Evolutionary conservation across 306 rosid genomes (phyloP), one percentile per base, ranked within the genome.

Genomic region (Acacia confusa): DNA sequence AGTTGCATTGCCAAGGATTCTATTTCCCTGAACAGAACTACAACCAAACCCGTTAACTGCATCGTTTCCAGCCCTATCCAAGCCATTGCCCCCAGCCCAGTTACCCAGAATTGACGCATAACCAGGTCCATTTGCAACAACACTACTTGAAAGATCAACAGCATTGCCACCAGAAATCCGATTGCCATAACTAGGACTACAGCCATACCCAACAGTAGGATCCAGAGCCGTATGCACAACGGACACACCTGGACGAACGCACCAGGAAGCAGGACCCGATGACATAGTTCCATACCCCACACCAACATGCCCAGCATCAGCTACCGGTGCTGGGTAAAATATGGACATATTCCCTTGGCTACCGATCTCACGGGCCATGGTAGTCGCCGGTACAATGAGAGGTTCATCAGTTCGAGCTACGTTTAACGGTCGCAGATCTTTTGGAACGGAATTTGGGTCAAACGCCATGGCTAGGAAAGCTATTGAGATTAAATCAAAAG

Each of bases 391-490:
- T 17, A 77, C 79, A 86, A 91, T 81, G 80, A 88, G 88, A 6
- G 95, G 84, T 74, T 92, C 98, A 61, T 95, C 95, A 4, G 79
- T 78, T 61, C 88, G 76, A 80, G 90, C 91, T 44, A 91, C 84
- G 43, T 91, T 90, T 76, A 92, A 76, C 4, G 92, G 92, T 10
- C 90, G 84, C 20, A 94, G 78, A 86, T 89, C 95, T 9, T 79
- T 81, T 0, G 91, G 89, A 77, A 85, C 58, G 15, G 93, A 87
- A 58, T 88, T 90, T 36, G 89, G 97, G 86, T 95, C 97, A 78
- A 90, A 95, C 81, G 95, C 94, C 98, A 92, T 92, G 22, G 47
- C 87, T 81, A 53, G 69, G 14, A 63, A 30, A 76, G 74, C 60
- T 22, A 77, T 8, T 25, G 27, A 83, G 70, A 74, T 11, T 25